A percentile compares a stretch with the other conserved stretches of the same genome.
These are phyloP conservation scores for Drechslera avenae DNA, from an alignment of 2,329 filamentous ascomycete species.

Conservation along the genomic window DNA sequence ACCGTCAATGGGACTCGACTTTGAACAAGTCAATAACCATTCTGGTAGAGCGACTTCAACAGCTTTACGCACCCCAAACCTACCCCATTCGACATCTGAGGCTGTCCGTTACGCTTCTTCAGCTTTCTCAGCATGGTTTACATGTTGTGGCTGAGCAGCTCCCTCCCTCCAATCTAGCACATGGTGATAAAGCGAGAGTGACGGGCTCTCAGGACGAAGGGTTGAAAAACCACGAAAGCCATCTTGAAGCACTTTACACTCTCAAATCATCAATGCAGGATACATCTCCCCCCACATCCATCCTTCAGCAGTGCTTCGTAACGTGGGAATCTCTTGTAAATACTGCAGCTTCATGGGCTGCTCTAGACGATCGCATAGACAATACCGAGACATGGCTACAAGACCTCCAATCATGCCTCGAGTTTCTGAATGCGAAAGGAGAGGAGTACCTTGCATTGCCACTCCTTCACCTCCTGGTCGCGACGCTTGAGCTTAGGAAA, in stretches of 20 bases:
- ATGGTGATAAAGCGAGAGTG: not conserved
- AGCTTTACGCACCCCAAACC: conserved; percentile 32
- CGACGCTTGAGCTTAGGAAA: conserved; percentile 54
- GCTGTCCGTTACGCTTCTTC: conserved; percentile 31
- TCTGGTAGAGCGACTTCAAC: conserved; percentile 29
- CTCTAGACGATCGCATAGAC: conserved; percentile 55
- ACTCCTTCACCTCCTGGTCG: conserved; percentile 56
- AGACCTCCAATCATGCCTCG: conserved; percentile 59
- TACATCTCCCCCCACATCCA: conserved; percentile 24
- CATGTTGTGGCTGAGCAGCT: conserved; percentile 55
- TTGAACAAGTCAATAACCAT: conserved; percentile 32
- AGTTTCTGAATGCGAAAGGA: conserved; percentile 64
- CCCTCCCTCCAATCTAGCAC: not conserved
- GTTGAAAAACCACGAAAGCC: conserved; percentile 39
- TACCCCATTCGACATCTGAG: conserved; percentile 45
- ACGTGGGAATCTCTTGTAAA: conserved; percentile 49
- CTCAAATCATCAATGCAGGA: conserved; percentile 54
- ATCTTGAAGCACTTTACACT: conserved; percentile 43
- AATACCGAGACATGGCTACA: conserved; percentile 56
- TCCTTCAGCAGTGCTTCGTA: conserved; percentile 39
- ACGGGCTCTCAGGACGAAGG: conserved; percentile 37
- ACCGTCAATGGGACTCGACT: conserved; percentile 36
- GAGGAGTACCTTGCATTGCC: conserved; percentile 57
- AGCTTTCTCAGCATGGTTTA: conserved; percentile 62
- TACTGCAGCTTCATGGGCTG: conserved; percentile 38